phyloP scores from a whole-genome alignment of 106 monocot genomes.

The Alisma plantagoaquatica region DNA sequence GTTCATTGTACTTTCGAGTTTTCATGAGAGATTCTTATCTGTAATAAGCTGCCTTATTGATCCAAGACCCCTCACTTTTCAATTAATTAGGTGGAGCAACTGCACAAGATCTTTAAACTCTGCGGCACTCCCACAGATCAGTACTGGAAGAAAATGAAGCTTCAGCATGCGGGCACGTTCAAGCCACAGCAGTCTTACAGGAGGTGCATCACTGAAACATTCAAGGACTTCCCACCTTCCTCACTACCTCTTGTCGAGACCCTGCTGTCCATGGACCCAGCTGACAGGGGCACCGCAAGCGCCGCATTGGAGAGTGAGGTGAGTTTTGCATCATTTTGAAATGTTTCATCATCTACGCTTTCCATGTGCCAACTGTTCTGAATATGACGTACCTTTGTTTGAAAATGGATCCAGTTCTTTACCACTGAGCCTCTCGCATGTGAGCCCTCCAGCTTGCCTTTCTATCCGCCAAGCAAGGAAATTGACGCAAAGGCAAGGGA shows the following conservation, averaged over 20 bases:
- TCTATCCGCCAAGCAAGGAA: too few species aligned
- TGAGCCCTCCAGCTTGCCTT: too few species aligned
- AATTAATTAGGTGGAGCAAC: slow-evolving; percentile 41
- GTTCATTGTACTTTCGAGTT: too few species aligned
- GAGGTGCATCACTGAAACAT: slow-evolving; percentile 34
- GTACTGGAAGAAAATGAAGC: slow-evolving; percentile 46
- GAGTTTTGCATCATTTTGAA: too few species aligned
- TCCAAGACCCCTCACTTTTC: neutral
- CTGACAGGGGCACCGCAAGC: slow-evolving; percentile 40
- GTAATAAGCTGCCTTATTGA: too few species aligned
- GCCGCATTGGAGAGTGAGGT: slow-evolving; percentile 56
- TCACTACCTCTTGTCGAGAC: slow-evolving; percentile 41
- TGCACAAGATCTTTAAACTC: slow-evolving; percentile 67
- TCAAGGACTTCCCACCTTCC: slow-evolving; percentile 34
- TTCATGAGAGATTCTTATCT: too few species aligned
- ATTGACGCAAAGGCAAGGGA: too few species aligned
- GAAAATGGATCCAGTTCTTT: too few species aligned
- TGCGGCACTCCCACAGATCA: slow-evolving; percentile 56
- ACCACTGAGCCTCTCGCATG: too few species aligned
- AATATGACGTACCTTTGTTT: too few species aligned
- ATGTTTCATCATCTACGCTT: too few species aligned
- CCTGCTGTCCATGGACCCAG: slow-evolving; percentile 56
- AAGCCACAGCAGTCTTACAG: slow-evolving; percentile 40
- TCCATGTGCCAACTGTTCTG: too few species aligned
- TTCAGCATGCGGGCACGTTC: slow-evolving; percentile 45